A percentile compares a stretch with the other conserved stretches of the same genome.
Evolutionary conservation across 306 rosid species (phyloP).

Genomic region (Astragalus glycyphyllos): DNA sequence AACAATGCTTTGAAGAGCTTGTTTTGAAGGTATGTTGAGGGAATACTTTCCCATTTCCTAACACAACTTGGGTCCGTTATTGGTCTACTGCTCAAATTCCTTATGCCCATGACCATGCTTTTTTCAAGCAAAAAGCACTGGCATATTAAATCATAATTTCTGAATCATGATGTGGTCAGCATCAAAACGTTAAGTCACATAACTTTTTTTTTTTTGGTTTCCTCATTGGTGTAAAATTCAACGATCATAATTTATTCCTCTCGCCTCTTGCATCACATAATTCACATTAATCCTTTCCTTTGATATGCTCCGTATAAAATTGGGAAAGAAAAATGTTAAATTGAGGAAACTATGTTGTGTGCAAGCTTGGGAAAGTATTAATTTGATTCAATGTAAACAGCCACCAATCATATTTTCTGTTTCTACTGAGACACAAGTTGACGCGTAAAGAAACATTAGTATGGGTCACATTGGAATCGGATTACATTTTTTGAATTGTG

Average conservation of each 20-base stretch:
- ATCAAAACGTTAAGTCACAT: not conserved
- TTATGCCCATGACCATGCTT: not conserved
- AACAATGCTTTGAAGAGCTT: slow-evolving; percentile 96
- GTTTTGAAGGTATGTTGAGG: slow-evolving; percentile 73
- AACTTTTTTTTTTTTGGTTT: slow-evolving; percentile 8
- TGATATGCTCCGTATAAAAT: not conserved
- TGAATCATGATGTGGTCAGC: not conserved
- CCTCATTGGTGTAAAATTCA: not conserved
- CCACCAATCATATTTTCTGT: not conserved
- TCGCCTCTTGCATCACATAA: not conserved
- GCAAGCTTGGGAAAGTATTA: slow-evolving; percentile 9
- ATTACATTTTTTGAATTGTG: not conserved
- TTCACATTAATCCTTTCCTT: not conserved
- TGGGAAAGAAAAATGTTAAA: not conserved
- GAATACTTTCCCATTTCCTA: slow-evolving; percentile 11
- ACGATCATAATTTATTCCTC: slow-evolving; percentile 3
- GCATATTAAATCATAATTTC: slow-evolving; percentile 9
- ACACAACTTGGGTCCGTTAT: slow-evolving; percentile 8
- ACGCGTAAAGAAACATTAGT: not conserved
- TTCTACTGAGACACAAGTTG: slow-evolving; percentile 11
- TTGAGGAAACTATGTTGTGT: not conserved
- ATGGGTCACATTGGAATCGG: not conserved
- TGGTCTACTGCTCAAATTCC: slow-evolving; percentile 9
- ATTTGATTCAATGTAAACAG: not conserved
- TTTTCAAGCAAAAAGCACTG: slow-evolving; percentile 9